These are phyloP conservation scores for Heterobasidion occidentale DNA, from an alignment of 1,284 basidiomycete species.

Conservation along the genomic window DNA sequence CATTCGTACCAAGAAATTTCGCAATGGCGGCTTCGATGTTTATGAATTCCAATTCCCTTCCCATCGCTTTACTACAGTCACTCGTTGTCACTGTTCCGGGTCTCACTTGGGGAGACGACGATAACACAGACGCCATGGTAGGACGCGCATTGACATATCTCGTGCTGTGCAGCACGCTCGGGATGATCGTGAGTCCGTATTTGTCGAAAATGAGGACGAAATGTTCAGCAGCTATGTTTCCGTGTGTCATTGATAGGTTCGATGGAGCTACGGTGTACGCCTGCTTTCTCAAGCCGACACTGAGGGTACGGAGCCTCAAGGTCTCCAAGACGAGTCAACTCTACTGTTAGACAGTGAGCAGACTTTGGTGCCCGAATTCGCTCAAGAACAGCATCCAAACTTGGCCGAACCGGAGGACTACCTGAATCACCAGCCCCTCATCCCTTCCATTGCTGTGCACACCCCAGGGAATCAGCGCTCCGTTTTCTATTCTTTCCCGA, in stretches of 20 bases:
- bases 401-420: neutral
- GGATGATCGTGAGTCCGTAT: slow-evolving; percentile 70
- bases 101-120: slow-evolving; percentile 78
- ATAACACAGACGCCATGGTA: slow-evolving; percentile 82
- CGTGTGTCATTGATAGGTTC: slow-evolving; percentile 40
- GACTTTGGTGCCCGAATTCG: neutral
- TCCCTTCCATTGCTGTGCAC: slow-evolving; percentile 9
- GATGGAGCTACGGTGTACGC: slow-evolving; percentile 84
- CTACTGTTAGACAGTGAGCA: slow-evolving; percentile 15
- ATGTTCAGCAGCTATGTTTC: neutral
- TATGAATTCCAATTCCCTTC: slow-evolving; percentile 91
- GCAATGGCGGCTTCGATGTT: slow-evolving; percentile 83
- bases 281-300: slow-evolving; percentile 70
- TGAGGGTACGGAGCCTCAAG: slow-evolving; percentile 12
- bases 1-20: slow-evolving; percentile 48
- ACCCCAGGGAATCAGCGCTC: slow-evolving; percentile 8
- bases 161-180: slow-evolving; percentile 87
- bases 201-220: neutral
- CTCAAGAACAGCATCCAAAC: neutral
- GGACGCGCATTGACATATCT: slow-evolving; percentile 90
- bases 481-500: slow-evolving; percentile 60
- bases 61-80: slow-evolving; percentile 88
- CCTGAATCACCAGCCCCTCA: neutral
- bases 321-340: slow-evolving; percentile 14
- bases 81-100: slow-evolving; percentile 81